Base-by-base conservation (phyloP, 208 protist species). In the Herpetomonas samuelpessoai region DNA sequence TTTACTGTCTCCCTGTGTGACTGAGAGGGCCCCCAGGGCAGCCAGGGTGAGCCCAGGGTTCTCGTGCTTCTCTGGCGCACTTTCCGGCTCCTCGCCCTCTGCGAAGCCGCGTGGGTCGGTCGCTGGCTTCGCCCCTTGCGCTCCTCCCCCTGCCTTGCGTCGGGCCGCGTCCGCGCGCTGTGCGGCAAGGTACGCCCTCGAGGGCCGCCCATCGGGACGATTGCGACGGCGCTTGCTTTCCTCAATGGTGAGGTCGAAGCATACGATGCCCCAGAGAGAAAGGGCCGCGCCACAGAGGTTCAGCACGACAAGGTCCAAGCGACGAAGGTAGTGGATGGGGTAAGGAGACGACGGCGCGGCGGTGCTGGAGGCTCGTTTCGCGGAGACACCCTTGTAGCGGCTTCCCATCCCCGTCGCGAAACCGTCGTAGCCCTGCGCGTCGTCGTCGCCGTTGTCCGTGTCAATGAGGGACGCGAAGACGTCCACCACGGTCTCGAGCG, bases 281-380 rank as follows among this genome's bases (percentile, higher is more conserved):
- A 74, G 27, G 18, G 60, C 45, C 16, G 76, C 38, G 12, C 70
- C 75, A 2, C 54, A 25, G 25, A 27, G 28, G 41, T 66, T 73
- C 30, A 74, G 19, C 16, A 51, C 1, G 18, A 69, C 18, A 26
- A 81, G 26, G n/a, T 65, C 56, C 3, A 50, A 14, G 6, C 63
- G 62, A 14, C 35, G 57, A 7, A 81, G 26, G 21, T 57, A 53
- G 18, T 56, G 12, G 25, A 78, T 70, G 7, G 61, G 59, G 10
- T 22, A 22, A 51, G 10, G 12, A n/a, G 12, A 22, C 12, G 46
- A 6, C 35, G 35, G 35, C 35, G 35, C 35, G n/a, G n/a, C n/a
- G n/a, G n/a, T n/a, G n/a, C n/a, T n/a, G n/a, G n/a, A n/a, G n/a
- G n/a, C n/a, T n/a, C n/a, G n/a, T n/a, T n/a, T n/a, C n/a, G n/a